Evolutionary conservation across 768 basidiomycete genomes (phyloP), one percentile per base, ranked within the genome.

Genomic region (Agrocybe pediades): DNA sequence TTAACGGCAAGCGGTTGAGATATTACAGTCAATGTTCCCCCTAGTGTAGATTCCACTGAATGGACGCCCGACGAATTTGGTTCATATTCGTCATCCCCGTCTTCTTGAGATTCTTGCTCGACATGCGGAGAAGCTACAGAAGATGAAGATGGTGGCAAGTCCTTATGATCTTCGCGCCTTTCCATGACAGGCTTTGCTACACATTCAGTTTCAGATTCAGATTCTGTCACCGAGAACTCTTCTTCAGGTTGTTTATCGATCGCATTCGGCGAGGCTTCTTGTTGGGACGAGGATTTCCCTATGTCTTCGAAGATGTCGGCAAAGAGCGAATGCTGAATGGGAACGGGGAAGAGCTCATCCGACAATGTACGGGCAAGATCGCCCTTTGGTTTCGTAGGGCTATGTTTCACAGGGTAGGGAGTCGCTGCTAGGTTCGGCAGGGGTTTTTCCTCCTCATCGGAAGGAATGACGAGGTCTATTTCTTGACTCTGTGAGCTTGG

Each of bases 401-500:
- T 39, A 15, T 25, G 40, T 45, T 17, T 41, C 11, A 26, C 49
- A 50, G 48, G 43, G 19, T 26, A 46, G 30, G 41, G 33, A 36
- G 21, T 16, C 8, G 42, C 8, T 20, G 9, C 23, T 9, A 19
- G 40, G n/a, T 52, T 41, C 30, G 17, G 24, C n/a, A 23, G 33
- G 13, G 33, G 21, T n/a, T 16, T 15, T 19, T 44, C 44, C 23
- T 25, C 21, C 30, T 23, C 26, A 30, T 50, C 46, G 20, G 17
- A 25, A 9, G 59, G 61, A 6, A 66, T 55, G 20, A 39, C 58
- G 21, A 76, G 57, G 46, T 77, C 74, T n/a, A 56, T 55, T 54
- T 81, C 78, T 45, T 77, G 74, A 52, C 69, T 75, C 54, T 80
- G 79, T 26, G 78, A 80, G 51, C 75, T 80, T 15, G 73, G 75